A percentile compares a stretch with the other conserved stretches of the same genome.
phyloP scores from a whole-genome alignment of 169 alveolate genomes.

The Amoebophrya sp. region DNA sequence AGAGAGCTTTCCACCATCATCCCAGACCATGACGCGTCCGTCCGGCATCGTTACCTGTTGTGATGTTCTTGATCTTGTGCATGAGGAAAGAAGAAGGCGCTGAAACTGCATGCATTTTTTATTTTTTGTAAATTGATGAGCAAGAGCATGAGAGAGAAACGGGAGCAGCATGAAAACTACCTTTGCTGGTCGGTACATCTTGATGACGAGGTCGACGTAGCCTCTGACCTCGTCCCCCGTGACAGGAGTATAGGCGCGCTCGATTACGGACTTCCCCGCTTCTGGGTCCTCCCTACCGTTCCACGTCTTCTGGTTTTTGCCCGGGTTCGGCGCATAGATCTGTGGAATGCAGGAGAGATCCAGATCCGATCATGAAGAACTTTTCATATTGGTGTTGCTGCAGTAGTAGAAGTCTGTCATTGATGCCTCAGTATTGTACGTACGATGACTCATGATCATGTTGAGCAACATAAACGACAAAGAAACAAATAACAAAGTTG shows the following conservation, averaged over 20 bases:
- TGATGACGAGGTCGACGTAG: background rate
- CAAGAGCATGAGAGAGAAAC: no score
- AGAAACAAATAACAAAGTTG: background rate
- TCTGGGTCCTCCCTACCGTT: background rate
- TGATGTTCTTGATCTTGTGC: no score
- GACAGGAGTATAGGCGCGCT: background rate
- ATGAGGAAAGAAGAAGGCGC: no score
- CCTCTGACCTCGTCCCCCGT: background rate
- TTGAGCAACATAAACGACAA: background rate
- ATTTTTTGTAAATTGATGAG: no score
- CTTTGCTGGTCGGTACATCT: background rate
- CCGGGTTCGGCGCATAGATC: background rate
- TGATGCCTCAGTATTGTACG: no score
- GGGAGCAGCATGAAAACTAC: no score
- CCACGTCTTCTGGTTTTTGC: background rate
- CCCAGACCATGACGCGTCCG: background rate
- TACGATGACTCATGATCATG: background rate
- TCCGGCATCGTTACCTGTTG: background rate
- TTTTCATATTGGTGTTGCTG: no score
- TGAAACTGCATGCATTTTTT: no score
- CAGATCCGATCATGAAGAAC: no score
- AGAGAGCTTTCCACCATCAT: background rate
- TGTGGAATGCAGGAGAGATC: background rate
- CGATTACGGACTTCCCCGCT: background rate
- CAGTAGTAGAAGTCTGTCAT: no score